Conservation (phyloP, 176 grass and related monocot genomes). For the Phragmites australis region DNA sequence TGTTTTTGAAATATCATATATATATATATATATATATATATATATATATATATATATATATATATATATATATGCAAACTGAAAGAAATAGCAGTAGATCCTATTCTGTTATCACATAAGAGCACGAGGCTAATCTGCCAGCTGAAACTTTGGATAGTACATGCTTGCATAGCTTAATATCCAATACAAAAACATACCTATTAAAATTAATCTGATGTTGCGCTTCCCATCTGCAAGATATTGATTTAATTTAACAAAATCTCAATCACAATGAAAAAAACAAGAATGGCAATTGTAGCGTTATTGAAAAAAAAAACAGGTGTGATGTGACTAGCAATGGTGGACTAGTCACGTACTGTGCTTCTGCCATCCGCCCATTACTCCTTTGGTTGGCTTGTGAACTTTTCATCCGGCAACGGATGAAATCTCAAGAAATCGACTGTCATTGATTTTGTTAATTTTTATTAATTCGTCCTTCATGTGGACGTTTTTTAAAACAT, state of each 20-base stretch:
- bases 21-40: no score
- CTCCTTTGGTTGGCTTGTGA: no score
- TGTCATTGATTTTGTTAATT: no score
- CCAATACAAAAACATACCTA: slow-evolving; percentile 21
- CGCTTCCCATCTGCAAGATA: slow-evolving; percentile 26
- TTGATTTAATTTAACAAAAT: not conserved
- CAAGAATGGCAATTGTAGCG: not conserved
- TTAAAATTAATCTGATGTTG: slow-evolving; percentile 4
- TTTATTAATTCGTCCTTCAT: no score
- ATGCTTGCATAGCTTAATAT: not conserved
- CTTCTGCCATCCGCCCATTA: no score
- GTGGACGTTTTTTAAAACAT: no score
- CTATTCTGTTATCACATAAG: not conserved
- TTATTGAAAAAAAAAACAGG: not conserved
- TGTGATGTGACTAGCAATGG: not conserved
- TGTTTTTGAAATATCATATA: not conserved
- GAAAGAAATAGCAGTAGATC: not conserved
- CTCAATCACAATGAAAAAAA: not conserved
- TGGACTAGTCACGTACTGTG: not conserved
- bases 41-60: no score
- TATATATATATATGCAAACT: not conserved
- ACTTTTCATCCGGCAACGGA: no score
- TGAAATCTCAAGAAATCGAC: no score
- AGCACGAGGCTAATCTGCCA: not conserved
- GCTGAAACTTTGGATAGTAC: not conserved